Evolutionary conservation across 2,329 filamentous ascomycete genomes (phyloP).

Genomic region (Hyphodiscus sp.): DNA sequence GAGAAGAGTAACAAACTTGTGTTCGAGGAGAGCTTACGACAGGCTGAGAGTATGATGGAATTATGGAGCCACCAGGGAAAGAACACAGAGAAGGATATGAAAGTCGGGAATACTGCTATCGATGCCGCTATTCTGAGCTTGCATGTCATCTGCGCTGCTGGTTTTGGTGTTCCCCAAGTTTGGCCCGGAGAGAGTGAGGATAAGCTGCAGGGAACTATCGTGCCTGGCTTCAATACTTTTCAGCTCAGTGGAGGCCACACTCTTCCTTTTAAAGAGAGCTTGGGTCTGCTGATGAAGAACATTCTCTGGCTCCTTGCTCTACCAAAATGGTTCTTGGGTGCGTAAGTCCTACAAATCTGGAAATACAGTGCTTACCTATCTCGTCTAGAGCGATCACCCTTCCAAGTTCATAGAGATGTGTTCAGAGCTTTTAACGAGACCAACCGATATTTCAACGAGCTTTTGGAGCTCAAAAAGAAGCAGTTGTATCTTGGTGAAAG

Average conservation of each 20-base stretch:
- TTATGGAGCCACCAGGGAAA: not conserved
- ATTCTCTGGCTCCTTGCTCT: slow-evolving; percentile 42
- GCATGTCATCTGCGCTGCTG: slow-evolving; percentile 47
- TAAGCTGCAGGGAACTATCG: slow-evolving; percentile 7
- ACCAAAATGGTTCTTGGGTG: slow-evolving; percentile 38
- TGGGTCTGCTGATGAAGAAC: slow-evolving; percentile 40
- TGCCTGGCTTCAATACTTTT: slow-evolving; percentile 15
- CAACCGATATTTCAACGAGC: slow-evolving; percentile 44
- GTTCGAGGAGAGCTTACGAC: slow-evolving; percentile 55
- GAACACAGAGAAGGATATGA: slow-evolving; percentile 16
- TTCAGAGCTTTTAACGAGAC: slow-evolving; percentile 39
- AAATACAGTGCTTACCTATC: not conserved
- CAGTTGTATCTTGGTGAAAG: slow-evolving; percentile 17
- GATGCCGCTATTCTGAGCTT: slow-evolving; percentile 45
- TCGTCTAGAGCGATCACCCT: slow-evolving; percentile 25
- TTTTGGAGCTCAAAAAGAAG: slow-evolving; percentile 33
- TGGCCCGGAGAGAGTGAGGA: slow-evolving; percentile 37
- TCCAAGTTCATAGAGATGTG: slow-evolving; percentile 36
- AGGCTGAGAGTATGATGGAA: slow-evolving; percentile 50
- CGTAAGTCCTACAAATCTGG: not conserved
- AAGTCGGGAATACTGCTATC: slow-evolving; percentile 34
- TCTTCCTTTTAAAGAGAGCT: slow-evolving; percentile 43
- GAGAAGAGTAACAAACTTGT: slow-evolving; percentile 68
- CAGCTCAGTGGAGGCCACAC: slow-evolving; percentile 31
- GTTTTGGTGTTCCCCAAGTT: slow-evolving; percentile 36